A percentile compares a stretch with the other conserved stretches of the same genome.
Conservation (phyloP, 225 moss, liverwort and hornwort species). For the Physcomitrellopsis africana region DNA sequence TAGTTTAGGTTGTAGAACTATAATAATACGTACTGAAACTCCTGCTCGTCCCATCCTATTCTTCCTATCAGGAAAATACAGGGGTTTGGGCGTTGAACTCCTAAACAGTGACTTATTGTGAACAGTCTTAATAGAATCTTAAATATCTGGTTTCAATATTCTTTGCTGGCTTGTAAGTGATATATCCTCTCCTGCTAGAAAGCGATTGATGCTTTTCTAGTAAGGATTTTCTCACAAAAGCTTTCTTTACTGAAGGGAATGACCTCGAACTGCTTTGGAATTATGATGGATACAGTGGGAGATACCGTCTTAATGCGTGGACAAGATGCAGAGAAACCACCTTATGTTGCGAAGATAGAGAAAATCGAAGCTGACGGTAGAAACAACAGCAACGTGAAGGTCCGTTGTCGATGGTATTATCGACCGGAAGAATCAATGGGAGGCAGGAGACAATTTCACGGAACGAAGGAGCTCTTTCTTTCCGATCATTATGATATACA, state of each 20-base stretch:
- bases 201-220: not conserved
- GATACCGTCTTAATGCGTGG: slow-evolving; percentile 76
- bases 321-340: slow-evolving; percentile 71
- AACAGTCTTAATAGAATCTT: not conserved
- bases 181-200: not conserved
- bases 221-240: too few species aligned
- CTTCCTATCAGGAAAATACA: too few species aligned
- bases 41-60: too few species aligned
- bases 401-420: slow-evolving; percentile 79
- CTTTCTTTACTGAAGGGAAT: slow-evolving; percentile 18
- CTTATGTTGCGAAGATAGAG: slow-evolving; percentile 80
- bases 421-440: slow-evolving; percentile 81
- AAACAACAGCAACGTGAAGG: slow-evolving; percentile 45
- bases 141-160: not conserved
- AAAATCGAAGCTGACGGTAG: slow-evolving; percentile 71
- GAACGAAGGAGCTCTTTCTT: slow-evolving; percentile 78
- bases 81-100: slow-evolving; percentile 1
- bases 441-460: slow-evolving; percentile 79
- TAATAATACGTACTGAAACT: too few species aligned
- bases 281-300: slow-evolving; percentile 48
- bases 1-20: too few species aligned
- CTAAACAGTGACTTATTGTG: slow-evolving; percentile 2
- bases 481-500: slow-evolving; percentile 83
- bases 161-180: slow-evolving; percentile 15
- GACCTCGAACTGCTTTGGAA: slow-evolving; percentile 26